Base-by-base conservation (phyloP, 1,284 basidiomycete species). In the Cutaneotrichosporon dermatis region DNA sequence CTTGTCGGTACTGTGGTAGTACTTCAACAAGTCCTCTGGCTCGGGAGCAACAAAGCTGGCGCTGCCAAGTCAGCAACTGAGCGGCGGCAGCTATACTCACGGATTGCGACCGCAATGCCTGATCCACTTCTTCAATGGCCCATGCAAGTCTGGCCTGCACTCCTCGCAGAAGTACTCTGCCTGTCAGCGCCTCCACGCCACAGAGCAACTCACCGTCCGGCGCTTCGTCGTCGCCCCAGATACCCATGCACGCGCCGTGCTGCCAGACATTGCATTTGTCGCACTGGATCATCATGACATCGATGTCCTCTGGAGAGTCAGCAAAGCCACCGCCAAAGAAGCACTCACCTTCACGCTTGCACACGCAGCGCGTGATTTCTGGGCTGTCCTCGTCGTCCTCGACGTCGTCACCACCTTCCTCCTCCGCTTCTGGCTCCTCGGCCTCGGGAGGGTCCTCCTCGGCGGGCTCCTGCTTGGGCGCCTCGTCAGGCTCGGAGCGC, bases 181-280 rank as follows among this genome's bases (percentile, higher is more conserved):
- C 2, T 13, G 58, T 63, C 58, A 63, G 61, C 49, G 16, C 16
- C 12, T 16, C 16, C 36, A 16, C 34, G n/a, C 2, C 16, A 25
- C 25, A 25, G 3, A 6, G 25, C 4, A 10, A 90, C 78, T 86
- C 83, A 72, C 86, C 86, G 68, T 89, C 84, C 58, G 87, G 87
- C 37, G 90, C 84, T 69, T 88, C 87, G 63, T 89, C 88, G 74
- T 93, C 90, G 45, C 85, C 86, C 74, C 88, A 85, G 76, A 91
- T 91, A 51, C 95, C 95, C 86, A 99, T 93, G 80, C 95, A 99
- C 37, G 88, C 84, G 15, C 94, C 94, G 77, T 99, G 95, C 79
- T 99, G 95, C 95, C 95, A 99, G 63, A 92, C 91, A 71, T 92
- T 90, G 82, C 95, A 99, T 56, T 83, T 88, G 80, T 99, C 95